These are phyloP conservation scores for Ustilago xerochloae DNA, from an alignment of 1,284 basidiomycete species.

Conservation along the genomic window DNA sequence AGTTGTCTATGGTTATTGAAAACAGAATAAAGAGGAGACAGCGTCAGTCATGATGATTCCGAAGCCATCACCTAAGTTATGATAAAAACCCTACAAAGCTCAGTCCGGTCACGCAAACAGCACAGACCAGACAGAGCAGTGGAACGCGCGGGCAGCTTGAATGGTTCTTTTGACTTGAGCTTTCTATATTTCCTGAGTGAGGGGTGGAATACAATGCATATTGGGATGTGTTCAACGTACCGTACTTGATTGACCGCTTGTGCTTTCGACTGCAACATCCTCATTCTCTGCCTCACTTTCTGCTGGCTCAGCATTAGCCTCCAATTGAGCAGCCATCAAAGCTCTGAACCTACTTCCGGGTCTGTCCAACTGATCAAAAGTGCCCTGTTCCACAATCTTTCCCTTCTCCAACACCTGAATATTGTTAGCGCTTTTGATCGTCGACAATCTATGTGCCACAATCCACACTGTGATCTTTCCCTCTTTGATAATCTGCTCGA, in stretches of 20 bases:
- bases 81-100: too few relatives aligned
- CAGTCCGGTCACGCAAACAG: too few relatives aligned
- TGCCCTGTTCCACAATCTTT: constrained; percentile 70
- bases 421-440: constrained; percentile 71
- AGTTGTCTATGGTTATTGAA: too few relatives aligned
- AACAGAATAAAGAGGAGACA: too few relatives aligned
- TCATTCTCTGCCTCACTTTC: not conserved
- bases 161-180: not conserved
- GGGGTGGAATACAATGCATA: not conserved
- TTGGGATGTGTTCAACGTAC: constrained; percentile 15
- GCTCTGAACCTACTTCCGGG: constrained; percentile 58
- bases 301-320: constrained; percentile 15
- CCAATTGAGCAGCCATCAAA: constrained; percentile 65
- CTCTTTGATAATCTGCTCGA: constrained; percentile 69
- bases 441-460: constrained; percentile 71
- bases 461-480: constrained; percentile 72
- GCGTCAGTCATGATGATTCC: not conserved
- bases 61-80: not conserved
- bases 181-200: not conserved
- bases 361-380: constrained; percentile 69
- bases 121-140: too few relatives aligned
- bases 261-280: not conserved
- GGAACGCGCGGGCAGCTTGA: too few relatives aligned
- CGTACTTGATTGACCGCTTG: not conserved
- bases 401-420: constrained; percentile 71